Evolutionary conservation across 768 basidiomycete genomes (phyloP), one percentile per base, ranked within the genome.

Genomic region (Hygrophoropsis aurantiaca): DNA sequence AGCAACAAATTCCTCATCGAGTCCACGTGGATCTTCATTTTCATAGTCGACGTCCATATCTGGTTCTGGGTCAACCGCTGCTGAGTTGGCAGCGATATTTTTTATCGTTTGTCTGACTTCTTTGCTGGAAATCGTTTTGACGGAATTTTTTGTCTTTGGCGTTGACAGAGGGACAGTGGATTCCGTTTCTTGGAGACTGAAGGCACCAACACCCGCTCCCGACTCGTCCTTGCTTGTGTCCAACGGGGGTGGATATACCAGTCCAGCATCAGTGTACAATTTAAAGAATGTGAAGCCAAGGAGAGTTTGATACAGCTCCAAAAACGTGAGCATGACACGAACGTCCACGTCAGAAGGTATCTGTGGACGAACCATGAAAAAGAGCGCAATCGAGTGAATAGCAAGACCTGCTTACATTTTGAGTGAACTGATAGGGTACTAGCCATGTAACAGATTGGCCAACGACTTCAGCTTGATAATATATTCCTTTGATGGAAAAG

Each of bases 211-310:
- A 6, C 93, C 92, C 15, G 93, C 94, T 11, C 79, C 88, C 41
- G 73, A 74, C 59, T 94, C 94, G 57, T 95, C 90, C 59, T 90
- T 90, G 54, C 75, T 78, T 25, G 67, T 58, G 61, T 99, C 94
- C 50, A 97, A 62, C 11, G 91, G 88, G 0, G 97, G 95, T n/a
- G 97, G 97, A 61, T 99, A 99, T 21, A 92, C 82, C 40, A 98
- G 76, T 52, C 90, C 90, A 30, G 79, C 79, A 61, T 97, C 94
- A n/a, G 89, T 86, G 71, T 93, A 99, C n/a, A 99, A 81, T 71
- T 95, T 97, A 80, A 93, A 99, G 62, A 97, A 84, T 18, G 93
- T 87, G 61, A 99, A 99, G 5, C 91, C 92, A 23, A 98, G 82
- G 8, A 97, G 72, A 1, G 95, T 98, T 69, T 98, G 94, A 68